Evolutionary conservation across 148 eudicot genomes (phyloP).

Genomic region (Cornus florida): DNA sequence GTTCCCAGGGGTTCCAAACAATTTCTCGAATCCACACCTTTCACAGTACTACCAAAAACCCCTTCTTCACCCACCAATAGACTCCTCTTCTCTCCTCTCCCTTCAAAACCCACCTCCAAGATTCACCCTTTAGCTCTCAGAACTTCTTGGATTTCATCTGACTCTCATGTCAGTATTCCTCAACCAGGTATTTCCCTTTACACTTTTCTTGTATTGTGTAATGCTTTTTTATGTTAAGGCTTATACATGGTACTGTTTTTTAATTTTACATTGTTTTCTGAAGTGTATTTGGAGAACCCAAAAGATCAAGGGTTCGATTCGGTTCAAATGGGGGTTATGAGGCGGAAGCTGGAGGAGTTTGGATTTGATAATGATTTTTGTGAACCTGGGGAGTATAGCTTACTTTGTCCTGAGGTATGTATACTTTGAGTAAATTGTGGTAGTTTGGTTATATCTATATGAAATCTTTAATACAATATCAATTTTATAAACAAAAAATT

Average conservation of each 20-base stretch:
- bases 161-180: constrained; percentile 32
- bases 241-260: background rate
- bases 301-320: background rate
- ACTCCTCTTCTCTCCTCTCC: constrained; percentile 13
- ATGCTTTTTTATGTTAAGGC: background rate
- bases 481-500: background rate
- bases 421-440: background rate
- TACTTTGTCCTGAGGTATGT: constrained; percentile 64
- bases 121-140: constrained; percentile 16
- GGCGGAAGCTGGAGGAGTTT: constrained; percentile 45
- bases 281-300: constrained; percentile 40
- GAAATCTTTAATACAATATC: background rate
- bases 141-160: constrained; percentile 26
- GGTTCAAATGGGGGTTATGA: constrained; percentile 22
- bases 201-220: background rate
- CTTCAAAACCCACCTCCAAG: constrained; percentile 14
- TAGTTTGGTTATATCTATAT: background rate
- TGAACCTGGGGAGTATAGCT: constrained; percentile 50
- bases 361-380: constrained; percentile 43
- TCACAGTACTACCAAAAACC: background rate
- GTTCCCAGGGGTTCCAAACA: no score
- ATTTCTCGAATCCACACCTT: background rate
- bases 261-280: constrained; percentile 18
- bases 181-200: constrained; percentile 28
- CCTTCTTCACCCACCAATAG: constrained; percentile 5